These are phyloP conservation scores for Tylopilus rubrobrunneus DNA, from an alignment of 768 basidiomycete genomes.

Conservation along the genomic window DNA sequence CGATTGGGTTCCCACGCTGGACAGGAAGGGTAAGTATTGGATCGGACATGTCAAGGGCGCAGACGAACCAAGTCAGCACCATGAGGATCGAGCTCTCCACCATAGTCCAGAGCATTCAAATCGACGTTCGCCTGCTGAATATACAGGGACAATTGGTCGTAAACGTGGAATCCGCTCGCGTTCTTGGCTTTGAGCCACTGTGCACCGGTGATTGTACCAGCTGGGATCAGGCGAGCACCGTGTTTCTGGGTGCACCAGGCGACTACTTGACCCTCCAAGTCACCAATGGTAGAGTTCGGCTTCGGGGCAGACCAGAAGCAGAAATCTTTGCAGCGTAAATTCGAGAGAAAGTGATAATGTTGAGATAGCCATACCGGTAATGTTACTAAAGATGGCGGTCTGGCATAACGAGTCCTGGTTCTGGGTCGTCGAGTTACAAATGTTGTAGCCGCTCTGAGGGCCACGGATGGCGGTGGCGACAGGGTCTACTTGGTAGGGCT, in stretches of 20 bases:
- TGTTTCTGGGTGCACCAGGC: conserved; percentile 69
- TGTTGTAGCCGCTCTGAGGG: conserved; percentile 59
- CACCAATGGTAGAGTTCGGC: conserved; percentile 52
- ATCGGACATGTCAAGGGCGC: conserved; percentile 5
- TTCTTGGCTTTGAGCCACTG: conserved; percentile 57
- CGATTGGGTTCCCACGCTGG: conserved; percentile 78
- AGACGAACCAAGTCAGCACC: conserved; percentile 59
- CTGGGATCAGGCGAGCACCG: conserved; percentile 70
- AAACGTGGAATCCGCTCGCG: conserved; percentile 19
- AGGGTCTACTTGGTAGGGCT: conserved; percentile 53
- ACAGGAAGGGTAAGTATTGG: conserved; percentile 5
- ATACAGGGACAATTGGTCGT: conserved; percentile 58
- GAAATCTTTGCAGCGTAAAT: conserved; percentile 49
- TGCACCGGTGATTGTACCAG: conserved; percentile 56
- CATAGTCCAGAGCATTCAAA: conserved; percentile 49
- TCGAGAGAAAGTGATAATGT: conserved; percentile 15
- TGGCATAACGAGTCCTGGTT: conserved; percentile 64
- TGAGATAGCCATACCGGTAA: conserved; percentile 30
- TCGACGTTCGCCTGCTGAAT: conserved; percentile 62
- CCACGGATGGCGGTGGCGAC: conserved; percentile 47
- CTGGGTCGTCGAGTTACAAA: conserved; percentile 66
- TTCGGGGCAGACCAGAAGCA: conserved; percentile 60
- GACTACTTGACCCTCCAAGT: conserved; percentile 65
- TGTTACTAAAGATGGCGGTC: conserved; percentile 59
- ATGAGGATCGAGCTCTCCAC: conserved; percentile 77